Conservation (phyloP, 139 green algal species). For the Asterochloris sp. region DNA sequence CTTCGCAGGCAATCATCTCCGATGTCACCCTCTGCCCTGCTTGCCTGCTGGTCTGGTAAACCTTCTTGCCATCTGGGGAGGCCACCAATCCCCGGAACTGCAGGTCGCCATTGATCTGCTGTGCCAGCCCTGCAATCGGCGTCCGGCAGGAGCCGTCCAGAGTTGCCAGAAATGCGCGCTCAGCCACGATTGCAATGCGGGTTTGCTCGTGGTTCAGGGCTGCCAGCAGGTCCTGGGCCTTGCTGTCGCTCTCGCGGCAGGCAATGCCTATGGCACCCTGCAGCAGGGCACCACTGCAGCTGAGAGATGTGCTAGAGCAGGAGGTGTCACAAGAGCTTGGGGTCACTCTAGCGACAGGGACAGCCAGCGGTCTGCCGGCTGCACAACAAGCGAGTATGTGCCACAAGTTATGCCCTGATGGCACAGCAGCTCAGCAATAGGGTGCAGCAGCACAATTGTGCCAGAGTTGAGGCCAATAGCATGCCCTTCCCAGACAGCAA, state of each 20-base stretch:
- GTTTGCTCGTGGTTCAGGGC: conserved; percentile 98
- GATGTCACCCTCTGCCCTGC: too few species aligned
- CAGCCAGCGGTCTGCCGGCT: too few species aligned
- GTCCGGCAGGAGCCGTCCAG: conserved; percentile 98
- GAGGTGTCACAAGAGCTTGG: neutral
- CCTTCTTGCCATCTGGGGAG: conserved; percentile 79
- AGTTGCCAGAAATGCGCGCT: conserved; percentile 92
- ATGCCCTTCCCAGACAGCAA: too few species aligned
- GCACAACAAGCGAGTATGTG: too few species aligned
- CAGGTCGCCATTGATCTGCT: conserved; percentile 52
- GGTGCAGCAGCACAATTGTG: too few species aligned
- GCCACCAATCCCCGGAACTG: conserved; percentile 92
- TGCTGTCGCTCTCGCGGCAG: conserved; percentile 84
- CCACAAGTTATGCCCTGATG: too few species aligned
- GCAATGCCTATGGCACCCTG: conserved; percentile 98
- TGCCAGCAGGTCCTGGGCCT: conserved; percentile 62
- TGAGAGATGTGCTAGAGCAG: neutral
- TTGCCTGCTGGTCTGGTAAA: conserved; percentile 57
- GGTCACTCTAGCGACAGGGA: neutral
- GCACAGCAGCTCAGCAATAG: too few species aligned
- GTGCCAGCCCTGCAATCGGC: conserved; percentile 87
- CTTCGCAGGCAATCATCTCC: too few species aligned
- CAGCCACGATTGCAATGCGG: conserved; percentile 86
- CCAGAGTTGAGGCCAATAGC: too few species aligned
- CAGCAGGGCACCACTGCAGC: neutral